Percentiles rank a stretch among this genome's conserved stretches.
Evolutionary conservation across 371 early-diverging fungal species (phyloP).

Genomic region (Lichtheimia ramosa): DNA sequence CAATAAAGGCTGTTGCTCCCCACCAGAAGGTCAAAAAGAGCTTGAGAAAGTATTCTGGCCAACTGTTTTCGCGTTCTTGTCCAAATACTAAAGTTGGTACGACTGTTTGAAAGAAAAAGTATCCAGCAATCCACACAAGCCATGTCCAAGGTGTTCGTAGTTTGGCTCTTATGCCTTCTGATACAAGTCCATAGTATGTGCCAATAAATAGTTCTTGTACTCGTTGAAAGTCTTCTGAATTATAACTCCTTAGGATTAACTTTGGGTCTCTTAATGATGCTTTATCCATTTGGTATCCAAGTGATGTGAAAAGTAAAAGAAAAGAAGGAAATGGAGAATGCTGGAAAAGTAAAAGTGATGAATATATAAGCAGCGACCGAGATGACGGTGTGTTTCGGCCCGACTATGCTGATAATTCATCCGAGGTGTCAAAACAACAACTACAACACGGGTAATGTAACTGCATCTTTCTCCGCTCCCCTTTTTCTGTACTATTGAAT

Average conservation of each 20-base stretch:
- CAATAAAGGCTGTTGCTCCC: conserved; percentile 28
- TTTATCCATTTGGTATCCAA: background rate
- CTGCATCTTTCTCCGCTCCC: too few species aligned
- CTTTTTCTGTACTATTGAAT: too few species aligned
- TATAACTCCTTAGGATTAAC: conserved; percentile 36
- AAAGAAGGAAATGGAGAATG: too few species aligned
- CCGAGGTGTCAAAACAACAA: too few species aligned
- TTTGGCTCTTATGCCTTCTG: conserved; percentile 40
- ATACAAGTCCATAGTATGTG: conserved; percentile 39
- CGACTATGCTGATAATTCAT: too few species aligned
- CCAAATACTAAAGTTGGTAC: conserved; percentile 25
- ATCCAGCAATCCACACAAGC: conserved; percentile 32
- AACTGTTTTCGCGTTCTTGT: conserved; percentile 19
- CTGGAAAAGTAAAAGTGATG: too few species aligned
- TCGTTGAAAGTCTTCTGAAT: conserved; percentile 27
- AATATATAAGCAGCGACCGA: too few species aligned
- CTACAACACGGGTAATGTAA: too few species aligned
- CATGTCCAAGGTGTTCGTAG: conserved; percentile 32
- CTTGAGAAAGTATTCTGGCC: conserved; percentile 14
- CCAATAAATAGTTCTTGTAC: conserved; percentile 30
- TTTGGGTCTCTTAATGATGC: conserved; percentile 13
- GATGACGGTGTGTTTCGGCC: too few species aligned
- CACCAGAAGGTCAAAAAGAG: conserved; percentile 29
- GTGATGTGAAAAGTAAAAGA: too few species aligned
- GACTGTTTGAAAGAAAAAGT: conserved; percentile 22